Evolutionary conservation across 176 grass and related monocot genomes (phyloP), one percentile per base, ranked within the genome.

Genomic region (Hyparrhenia diplandra): DNA sequence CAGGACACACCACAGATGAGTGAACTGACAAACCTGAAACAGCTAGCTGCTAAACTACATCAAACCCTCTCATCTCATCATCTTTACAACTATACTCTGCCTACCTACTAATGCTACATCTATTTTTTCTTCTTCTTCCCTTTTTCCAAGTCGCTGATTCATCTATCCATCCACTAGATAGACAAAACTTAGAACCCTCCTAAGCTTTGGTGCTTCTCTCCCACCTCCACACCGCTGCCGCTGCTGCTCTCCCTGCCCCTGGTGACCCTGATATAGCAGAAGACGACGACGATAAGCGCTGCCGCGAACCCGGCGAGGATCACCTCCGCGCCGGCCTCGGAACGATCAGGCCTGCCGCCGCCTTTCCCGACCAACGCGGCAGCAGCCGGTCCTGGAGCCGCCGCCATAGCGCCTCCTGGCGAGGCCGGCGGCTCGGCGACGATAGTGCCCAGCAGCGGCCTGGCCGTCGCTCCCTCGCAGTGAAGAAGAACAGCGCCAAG

Each of bases 261-360:
- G 61, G 94, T 97, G 36, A 91, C 82, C 74, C 91, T 62, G 75
- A 97, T 94, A 82, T 97, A 97, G 74, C 78, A 89, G 80, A 94
- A 88, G 65, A 97, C 76, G 51, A 87, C 81, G 43, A 83, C 84
- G 25, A 91, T 35, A 20, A 91, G 28, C 3, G 84, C 91, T 4
- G 91, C 84, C 1, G 88, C 94, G 32, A 97, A 97, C 39, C 89
- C 91, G 27, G 66, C 91, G 4, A 97, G 91, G 84, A 97, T 97
- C 45, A 97, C 82, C 24, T 97, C 94, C 5, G 75, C 88, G 23
- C 91, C 93, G 43, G 93, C 91, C 52, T 88, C 80, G 1, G 89
- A 97, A n/a, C 80, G 64, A 74, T 91, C 89, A 3, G 82, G 73
- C 77, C 49, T 75, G n/a, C n/a, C n/a, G 23, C 42, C 49, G 5